These are phyloP conservation scores for Entrophospora sp. DNA, from an alignment of 192 early-diverging fungal species.

Conservation along the genomic window DNA sequence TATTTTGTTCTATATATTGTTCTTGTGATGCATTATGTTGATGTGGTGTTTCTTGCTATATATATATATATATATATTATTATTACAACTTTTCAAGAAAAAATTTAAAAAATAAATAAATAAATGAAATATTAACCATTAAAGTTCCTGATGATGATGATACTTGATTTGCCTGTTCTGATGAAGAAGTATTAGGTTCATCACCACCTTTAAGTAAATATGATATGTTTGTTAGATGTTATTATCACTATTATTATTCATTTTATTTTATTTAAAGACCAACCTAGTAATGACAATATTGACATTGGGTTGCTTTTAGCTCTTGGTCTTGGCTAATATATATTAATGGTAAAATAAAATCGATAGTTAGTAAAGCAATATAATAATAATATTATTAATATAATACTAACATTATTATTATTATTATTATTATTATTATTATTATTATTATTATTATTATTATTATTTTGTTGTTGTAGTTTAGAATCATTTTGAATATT, in stretches of 20 bases:
- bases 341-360: not conserved
- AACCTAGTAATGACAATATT: not conserved
- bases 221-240: too few relatives aligned
- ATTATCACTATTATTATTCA: too few relatives aligned
- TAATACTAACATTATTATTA: not conserved
- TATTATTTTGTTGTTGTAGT: not conserved
- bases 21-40: too few relatives aligned
- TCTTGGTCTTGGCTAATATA: not conserved
- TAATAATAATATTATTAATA: not conserved
- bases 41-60: not conserved
- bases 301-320: not conserved
- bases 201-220: too few relatives aligned
- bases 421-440: not conserved
- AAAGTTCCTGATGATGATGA: too few relatives aligned
- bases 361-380: too few relatives aligned
- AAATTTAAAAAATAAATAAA: not conserved
- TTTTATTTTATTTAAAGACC: not conserved
- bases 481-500: not conserved
- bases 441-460: not conserved
- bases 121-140: not conserved
- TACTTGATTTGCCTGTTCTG: not conserved
- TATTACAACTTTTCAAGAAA: too few relatives aligned
- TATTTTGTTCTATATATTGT: not conserved
- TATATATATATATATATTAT: too few relatives aligned
- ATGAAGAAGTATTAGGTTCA: not conserved